These are phyloP conservation scores for Saccharomycopsis fodiens DNA, from an alignment of 805 yeast genomes.

Conservation along the genomic window DNA sequence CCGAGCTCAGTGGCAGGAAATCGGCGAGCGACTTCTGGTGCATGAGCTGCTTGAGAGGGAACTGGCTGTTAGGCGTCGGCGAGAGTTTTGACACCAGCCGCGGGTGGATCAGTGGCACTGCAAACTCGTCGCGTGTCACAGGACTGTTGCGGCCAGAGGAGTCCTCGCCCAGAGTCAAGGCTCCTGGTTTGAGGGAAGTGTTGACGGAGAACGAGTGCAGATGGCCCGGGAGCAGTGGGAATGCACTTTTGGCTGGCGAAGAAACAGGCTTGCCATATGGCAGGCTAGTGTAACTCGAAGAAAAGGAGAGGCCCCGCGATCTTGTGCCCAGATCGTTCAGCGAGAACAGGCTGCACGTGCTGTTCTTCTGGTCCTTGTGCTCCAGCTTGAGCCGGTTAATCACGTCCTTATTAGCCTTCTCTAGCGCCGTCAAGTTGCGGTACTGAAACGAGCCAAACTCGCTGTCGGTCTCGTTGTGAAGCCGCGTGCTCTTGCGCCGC, in stretches of 20 bases:
- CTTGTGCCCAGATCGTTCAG: slow-evolving; percentile 35
- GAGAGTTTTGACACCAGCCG: slow-evolving; percentile 2
- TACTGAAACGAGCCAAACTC: slow-evolving; percentile 93
- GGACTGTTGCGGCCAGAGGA: slow-evolving; percentile 30
- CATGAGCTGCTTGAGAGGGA: background rate
- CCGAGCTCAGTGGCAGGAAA: slow-evolving; percentile 49
- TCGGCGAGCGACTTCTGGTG: slow-evolving; percentile 23
- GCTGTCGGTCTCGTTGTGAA: slow-evolving; percentile 53
- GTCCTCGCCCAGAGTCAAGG: slow-evolving; percentile 31
- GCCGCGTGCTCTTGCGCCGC: slow-evolving; percentile 54
- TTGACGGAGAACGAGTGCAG: slow-evolving; percentile 4
- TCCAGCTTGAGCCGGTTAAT: slow-evolving; percentile 81
- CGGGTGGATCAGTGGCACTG: background rate
- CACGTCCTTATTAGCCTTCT: slow-evolving; percentile 89
- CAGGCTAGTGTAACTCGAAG: slow-evolving; percentile 18
- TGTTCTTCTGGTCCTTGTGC: slow-evolving; percentile 48
- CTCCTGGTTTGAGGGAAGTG: slow-evolving; percentile 27
- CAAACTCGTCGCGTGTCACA: slow-evolving; percentile 17
- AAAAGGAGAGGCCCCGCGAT: slow-evolving; percentile 32
- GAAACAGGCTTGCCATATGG: slow-evolving; percentile 12
- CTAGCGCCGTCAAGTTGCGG: slow-evolving; percentile 81
- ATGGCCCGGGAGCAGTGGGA: background rate
- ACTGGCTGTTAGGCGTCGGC: background rate
- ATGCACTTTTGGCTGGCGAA: background rate
- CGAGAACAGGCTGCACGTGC: slow-evolving; percentile 35